These are phyloP conservation scores for Cytospora mali DNA, from an alignment of 2,329 filamentous ascomycete species.

Conservation along the genomic window DNA sequence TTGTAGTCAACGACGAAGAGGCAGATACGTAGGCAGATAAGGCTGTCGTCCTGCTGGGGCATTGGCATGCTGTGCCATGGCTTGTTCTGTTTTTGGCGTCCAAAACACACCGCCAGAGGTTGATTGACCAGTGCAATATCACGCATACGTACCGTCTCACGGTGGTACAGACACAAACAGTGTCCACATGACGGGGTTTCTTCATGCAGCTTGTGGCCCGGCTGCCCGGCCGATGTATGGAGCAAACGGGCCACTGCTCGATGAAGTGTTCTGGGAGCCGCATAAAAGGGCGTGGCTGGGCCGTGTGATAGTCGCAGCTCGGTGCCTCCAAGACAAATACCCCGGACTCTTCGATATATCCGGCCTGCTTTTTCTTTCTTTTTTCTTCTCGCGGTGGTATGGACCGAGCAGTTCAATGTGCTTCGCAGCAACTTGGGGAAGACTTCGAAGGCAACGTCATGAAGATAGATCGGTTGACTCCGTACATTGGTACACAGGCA, in stretches of 20 bases:
- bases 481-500: background rate
- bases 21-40: background rate
- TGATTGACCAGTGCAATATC: no score
- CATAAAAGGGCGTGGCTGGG: constrained; percentile 27
- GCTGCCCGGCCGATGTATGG: no score
- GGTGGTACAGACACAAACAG: constrained; percentile 18
- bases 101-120: constrained; percentile 24
- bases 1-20: no score
- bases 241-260: constrained; percentile 6
- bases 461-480: background rate
- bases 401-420: background rate
- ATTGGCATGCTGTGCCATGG: background rate
- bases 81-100: background rate
- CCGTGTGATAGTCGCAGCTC: background rate
- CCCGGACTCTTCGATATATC: background rate
- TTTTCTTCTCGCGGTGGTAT: background rate
- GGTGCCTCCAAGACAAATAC: background rate
- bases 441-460: background rate
- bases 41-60: constrained; percentile 3
- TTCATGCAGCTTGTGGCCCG: constrained; percentile 1
- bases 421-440: background rate
- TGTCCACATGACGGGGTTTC: constrained; percentile 16
- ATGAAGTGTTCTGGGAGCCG: constrained; percentile 22
- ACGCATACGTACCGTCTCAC: constrained; percentile 7
- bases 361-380: background rate